These are phyloP conservation scores for Xerocomellus intermedius DNA, from an alignment of 768 basidiomycete species.

Conservation along the genomic window DNA sequence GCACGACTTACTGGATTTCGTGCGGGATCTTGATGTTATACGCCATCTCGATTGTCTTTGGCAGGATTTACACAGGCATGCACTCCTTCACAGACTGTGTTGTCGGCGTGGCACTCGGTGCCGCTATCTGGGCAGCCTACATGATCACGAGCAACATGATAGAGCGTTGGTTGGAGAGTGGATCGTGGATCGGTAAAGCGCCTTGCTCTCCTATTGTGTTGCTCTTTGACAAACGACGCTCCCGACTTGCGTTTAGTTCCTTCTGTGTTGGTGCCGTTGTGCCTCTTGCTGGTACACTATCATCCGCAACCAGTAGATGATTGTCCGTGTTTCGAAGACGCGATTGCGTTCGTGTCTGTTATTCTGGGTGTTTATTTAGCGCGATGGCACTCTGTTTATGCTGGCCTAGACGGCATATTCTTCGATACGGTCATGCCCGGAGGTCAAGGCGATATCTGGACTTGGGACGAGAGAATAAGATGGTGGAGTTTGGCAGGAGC, in stretches of 20 bases:
- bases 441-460: constrained; percentile 42
- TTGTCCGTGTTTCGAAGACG: constrained; percentile 97
- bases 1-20: constrained; percentile 40
- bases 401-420: constrained; percentile 38
- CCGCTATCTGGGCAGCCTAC: constrained; percentile 56
- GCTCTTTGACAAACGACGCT: constrained; percentile 7
- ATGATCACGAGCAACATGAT: constrained; percentile 35
- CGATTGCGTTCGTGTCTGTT: constrained; percentile 89
- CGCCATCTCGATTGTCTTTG: constrained; percentile 70
- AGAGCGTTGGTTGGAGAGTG: constrained; percentile 41
- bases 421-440: constrained; percentile 53
- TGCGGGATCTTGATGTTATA: constrained; percentile 54
- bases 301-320: constrained; percentile 95
- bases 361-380: constrained; percentile 70
- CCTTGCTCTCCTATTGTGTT: constrained; percentile 18
- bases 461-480: constrained; percentile 30
- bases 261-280: constrained; percentile 55
- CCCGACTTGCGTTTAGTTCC: constrained; percentile 44
- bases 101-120: constrained; percentile 63
- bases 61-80: constrained; percentile 85
- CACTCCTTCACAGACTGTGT: constrained; percentile 79
- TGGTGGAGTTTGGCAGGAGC: constrained; percentile 40
- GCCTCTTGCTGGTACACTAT: constrained; percentile 74
- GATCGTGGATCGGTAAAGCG: constrained; percentile 36
- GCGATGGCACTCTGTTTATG: constrained; percentile 56